A percentile compares a stretch with the other conserved stretches of the same genome.
Evolutionary conservation across 78 protist species (phyloP).

Genomic region (Dictyostelium firmibasis): DNA sequence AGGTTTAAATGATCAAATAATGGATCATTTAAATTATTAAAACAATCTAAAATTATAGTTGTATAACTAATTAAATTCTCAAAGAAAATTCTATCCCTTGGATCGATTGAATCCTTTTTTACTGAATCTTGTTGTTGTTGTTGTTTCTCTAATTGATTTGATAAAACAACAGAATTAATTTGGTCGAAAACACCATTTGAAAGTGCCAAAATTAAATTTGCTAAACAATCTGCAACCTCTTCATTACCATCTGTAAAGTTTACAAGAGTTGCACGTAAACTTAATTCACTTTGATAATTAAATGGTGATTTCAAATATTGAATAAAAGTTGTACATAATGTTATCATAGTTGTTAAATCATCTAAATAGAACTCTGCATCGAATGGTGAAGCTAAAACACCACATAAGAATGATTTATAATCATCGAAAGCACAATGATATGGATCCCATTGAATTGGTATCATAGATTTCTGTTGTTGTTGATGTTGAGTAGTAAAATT

Average conservation of each 20-base stretch:
- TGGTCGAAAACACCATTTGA: conserved; percentile 44
- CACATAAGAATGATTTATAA: neutral
- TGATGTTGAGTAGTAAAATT: neutral
- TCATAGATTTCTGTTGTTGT: neutral
- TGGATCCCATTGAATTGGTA: conserved; percentile 37
- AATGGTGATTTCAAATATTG: conserved; percentile 51
- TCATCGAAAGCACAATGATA: neutral
- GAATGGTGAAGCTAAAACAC: conserved; percentile 65
- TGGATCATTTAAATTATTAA: neutral
- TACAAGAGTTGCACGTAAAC: conserved; percentile 20
- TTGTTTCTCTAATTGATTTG: neutral
- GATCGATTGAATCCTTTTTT: neutral
- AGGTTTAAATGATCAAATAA: neutral
- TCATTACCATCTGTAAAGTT: conserved; percentile 11
- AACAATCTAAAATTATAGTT: neutral
- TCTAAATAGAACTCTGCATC: conserved; percentile 13
- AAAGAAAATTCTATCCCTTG: conserved; percentile 12
- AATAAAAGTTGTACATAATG: conserved; percentile 15
- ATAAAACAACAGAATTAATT: neutral
- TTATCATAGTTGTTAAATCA: neutral
- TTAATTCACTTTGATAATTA: conserved; percentile 31
- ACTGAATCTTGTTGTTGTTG: neutral
- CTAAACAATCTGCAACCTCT: conserved; percentile 18
- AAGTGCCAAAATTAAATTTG: conserved; percentile 38
- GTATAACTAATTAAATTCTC: neutral